Evolutionary conservation across 2,329 filamentous ascomycete genomes (phyloP), one percentile per base, ranked within the genome.

Genomic region (Xylariaceae sp.): DNA sequence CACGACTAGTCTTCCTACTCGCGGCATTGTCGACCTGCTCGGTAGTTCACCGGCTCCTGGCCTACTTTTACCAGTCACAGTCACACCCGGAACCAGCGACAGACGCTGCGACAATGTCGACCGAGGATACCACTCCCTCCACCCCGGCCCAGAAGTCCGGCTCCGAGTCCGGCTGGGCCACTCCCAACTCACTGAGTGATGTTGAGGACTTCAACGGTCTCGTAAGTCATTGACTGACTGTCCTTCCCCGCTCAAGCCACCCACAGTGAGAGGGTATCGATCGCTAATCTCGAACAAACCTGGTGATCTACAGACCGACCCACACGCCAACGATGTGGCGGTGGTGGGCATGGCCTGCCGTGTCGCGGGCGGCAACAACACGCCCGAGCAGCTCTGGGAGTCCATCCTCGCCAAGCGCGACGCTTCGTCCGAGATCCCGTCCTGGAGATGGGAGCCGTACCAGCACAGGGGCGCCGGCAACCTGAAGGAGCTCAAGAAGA

Each of bases 361-460:
- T 9, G 29, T 30, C 6, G 46, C 48, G 4, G 46, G 48, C 4
- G 48, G 46, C 21, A 46, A 41, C 19, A 21, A 48, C 31, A 41
- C 26, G 12, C 40, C 45, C 5, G 43, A 48, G 21, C 38, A 47
- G 33, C 39, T 49, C 9, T 51, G 48, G 48, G 18, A 41, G 11
- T 47, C 36, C 9, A 34, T 51, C 12, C 28, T 51, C 28, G 46
- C 31, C 15, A 34, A 51, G 40, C 29, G 36, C 9, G 43, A 48
- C 29, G 46, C 48, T 12, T 49, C 48, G 14, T 38, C 35, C 1
- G 43, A 47, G n/a, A 41, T 45, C 5, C 41, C 46, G 5, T 24
- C 37, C 14, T 48, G 43, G 41, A 19, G 48, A 17, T 51, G 48
- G 48, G 48, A 51, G 35, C 48, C 48, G 9, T 51, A 41, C 30